Conservation (phyloP, 257 asterid genomes). For the Buddleja alternifolia region DNA sequence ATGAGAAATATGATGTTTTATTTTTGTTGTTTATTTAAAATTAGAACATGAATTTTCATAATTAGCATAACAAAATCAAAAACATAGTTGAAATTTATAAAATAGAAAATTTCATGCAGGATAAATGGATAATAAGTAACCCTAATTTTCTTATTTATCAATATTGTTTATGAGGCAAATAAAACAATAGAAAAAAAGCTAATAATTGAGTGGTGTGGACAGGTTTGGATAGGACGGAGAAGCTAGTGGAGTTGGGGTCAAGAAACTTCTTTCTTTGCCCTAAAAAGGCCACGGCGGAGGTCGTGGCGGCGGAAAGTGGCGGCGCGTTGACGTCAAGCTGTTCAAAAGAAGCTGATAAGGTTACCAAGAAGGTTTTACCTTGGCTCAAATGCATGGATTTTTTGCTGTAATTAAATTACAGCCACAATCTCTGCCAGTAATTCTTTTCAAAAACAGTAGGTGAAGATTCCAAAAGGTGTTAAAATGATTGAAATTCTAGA, state of each 20-base stretch:
- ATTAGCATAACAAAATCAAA: not conserved
- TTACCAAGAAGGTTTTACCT: constrained; percentile 27
- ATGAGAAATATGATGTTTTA: not conserved
- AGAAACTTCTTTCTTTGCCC: constrained; percentile 60
- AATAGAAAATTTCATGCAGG: too few species aligned
- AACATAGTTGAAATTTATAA: too few species aligned
- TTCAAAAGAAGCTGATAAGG: constrained; percentile 45
- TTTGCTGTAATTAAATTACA: constrained; percentile 30
- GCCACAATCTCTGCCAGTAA: not conserved
- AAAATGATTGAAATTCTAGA: too few species aligned
- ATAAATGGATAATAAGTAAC: too few species aligned
- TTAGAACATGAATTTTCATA: not conserved
- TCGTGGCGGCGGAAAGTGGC: not conserved
- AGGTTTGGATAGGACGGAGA: constrained; percentile 57
- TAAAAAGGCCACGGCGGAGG: not conserved
- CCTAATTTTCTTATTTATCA: too few species aligned
- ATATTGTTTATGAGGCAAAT: too few species aligned
- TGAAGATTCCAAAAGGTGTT: too few species aligned
- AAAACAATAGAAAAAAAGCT: too few species aligned
- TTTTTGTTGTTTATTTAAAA: too few species aligned
- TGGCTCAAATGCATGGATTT: constrained; percentile 57
- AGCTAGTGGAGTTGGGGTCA: constrained; percentile 54
- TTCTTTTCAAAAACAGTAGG: too few species aligned
- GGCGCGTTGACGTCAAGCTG: constrained; percentile 37
- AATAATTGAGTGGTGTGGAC: not conserved